These are phyloP conservation scores for Candida multigemmis DNA, from an alignment of 805 yeast species.

Conservation along the genomic window DNA sequence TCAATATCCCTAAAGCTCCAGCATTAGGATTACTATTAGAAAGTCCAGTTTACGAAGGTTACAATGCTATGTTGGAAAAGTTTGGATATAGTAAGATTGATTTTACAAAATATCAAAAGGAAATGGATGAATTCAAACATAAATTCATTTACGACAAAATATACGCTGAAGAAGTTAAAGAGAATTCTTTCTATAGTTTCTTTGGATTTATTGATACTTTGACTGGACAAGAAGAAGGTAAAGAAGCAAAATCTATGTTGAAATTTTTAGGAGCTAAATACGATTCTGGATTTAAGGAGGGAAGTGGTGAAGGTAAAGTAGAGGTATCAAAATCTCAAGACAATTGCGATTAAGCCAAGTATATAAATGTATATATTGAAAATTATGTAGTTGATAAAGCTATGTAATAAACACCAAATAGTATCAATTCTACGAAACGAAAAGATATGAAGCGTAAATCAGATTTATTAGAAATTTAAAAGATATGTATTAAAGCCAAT, in stretches of 20 bases:
- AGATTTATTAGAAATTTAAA: too few relatives aligned
- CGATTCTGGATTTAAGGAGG: slow-evolving; percentile 8
- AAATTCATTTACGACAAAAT: slow-evolving; percentile 87
- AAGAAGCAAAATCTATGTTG: slow-evolving; percentile 51
- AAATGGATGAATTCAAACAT: slow-evolving; percentile 82
- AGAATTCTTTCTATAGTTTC: slow-evolving; percentile 83
- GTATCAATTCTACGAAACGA: too few relatives aligned
- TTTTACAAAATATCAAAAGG: slow-evolving; percentile 53
- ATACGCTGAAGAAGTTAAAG: slow-evolving; percentile 81
- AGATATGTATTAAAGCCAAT: too few relatives aligned
- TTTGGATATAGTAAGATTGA: slow-evolving; percentile 73
- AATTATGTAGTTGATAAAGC: too few relatives aligned
- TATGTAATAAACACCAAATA: too few relatives aligned
- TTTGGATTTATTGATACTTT: slow-evolving; percentile 85
- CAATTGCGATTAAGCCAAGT: slow-evolving; percentile 10
- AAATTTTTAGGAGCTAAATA: slow-evolving; percentile 45
- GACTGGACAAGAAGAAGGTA: slow-evolving; percentile 26
- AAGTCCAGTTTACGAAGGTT: slow-evolving; percentile 84
- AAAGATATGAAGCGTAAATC: too few relatives aligned
- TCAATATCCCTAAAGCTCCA: slow-evolving; percentile 96
- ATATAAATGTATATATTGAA: too few relatives aligned
- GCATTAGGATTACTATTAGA: slow-evolving; percentile 87
- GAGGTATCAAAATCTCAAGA: slow-evolving; percentile 6
- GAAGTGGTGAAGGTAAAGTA: slow-evolving; percentile 3
- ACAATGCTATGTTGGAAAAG: slow-evolving; percentile 59